A percentile compares a stretch with the other conserved stretches of the same genome.
Conservation (phyloP, 331 rosid genomes). For the Spiraea crenata region DNA sequence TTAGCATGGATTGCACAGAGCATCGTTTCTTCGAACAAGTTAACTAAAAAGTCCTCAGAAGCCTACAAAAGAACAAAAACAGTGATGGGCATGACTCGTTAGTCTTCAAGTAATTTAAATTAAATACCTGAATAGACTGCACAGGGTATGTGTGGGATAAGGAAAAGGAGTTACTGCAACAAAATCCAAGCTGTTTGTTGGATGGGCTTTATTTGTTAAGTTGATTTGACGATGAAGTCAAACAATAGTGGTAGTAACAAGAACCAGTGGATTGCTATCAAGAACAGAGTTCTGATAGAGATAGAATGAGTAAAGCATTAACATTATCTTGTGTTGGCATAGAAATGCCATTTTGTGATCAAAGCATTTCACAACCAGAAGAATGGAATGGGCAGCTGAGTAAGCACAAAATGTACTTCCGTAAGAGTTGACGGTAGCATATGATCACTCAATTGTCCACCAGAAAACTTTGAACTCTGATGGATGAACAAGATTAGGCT, state of each 20-base stretch:
- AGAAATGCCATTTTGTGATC: neutral
- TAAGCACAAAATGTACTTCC: neutral
- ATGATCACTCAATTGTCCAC: neutral
- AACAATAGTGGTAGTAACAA: neutral
- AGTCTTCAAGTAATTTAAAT: neutral
- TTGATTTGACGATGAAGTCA: neutral
- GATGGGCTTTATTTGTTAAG: conserved; percentile 1
- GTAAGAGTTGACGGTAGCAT: neutral
- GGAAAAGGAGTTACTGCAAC: neutral
- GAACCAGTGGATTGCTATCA: neutral
- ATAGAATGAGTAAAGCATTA: neutral
- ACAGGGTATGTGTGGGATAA: neutral
- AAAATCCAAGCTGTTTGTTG: neutral
- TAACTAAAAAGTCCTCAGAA: conserved; percentile 67
- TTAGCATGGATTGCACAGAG: conserved; percentile 84
- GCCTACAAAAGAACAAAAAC: conserved; percentile 43
- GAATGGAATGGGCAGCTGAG: neutral
- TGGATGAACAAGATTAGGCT: neutral
- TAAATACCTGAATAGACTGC: neutral
- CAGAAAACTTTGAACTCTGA: neutral
- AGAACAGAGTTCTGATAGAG: neutral
- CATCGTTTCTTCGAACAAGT: conserved; percentile 71
- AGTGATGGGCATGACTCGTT: neutral
- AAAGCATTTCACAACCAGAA: conserved; percentile 1
- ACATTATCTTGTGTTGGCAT: neutral